Evolutionary conservation across 2,329 filamentous ascomycete species (phyloP).

Genomic region (Colletotrichum caudatum): DNA sequence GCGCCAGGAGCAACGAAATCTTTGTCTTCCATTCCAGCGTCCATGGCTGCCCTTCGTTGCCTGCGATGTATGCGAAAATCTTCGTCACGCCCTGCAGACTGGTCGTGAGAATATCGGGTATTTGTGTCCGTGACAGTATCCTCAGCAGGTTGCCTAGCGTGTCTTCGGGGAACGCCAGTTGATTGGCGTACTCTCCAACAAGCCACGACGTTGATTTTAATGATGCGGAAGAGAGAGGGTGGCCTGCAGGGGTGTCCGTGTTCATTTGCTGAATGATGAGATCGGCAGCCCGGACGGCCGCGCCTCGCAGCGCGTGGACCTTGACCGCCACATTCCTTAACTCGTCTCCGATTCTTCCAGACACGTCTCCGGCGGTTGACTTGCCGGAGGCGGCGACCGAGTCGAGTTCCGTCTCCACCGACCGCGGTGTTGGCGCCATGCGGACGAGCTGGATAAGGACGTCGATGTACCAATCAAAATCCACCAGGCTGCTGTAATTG

Average conservation of each 20-base stretch:
- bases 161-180: constrained; percentile 76
- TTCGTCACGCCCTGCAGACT: constrained; percentile 90
- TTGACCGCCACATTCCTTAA: constrained; percentile 92
- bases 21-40: constrained; percentile 78
- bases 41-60: constrained; percentile 75
- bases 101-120: constrained; percentile 77
- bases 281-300: constrained; percentile 87
- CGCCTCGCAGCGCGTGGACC: constrained; percentile 83
- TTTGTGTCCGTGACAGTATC: constrained; percentile 65
- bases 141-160: constrained; percentile 82
- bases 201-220: constrained; percentile 86
- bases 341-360: constrained; percentile 83
- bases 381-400: constrained; percentile 46
- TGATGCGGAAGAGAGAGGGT: constrained; percentile 71
- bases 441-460: constrained; percentile 87
- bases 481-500: constrained; percentile 85
- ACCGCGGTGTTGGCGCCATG: constrained; percentile 68
- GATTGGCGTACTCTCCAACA: constrained; percentile 86
- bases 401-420: constrained; percentile 53
- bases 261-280: constrained; percentile 73
- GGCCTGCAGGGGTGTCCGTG: constrained; percentile 65
- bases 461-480: constrained; percentile 99
- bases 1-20: constrained; percentile 81
- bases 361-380: constrained; percentile 61
- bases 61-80: constrained; percentile 79